Evolutionary conservation across 2,329 filamentous ascomycete genomes (phyloP).

Genomic region (Aspergillus sergii): DNA sequence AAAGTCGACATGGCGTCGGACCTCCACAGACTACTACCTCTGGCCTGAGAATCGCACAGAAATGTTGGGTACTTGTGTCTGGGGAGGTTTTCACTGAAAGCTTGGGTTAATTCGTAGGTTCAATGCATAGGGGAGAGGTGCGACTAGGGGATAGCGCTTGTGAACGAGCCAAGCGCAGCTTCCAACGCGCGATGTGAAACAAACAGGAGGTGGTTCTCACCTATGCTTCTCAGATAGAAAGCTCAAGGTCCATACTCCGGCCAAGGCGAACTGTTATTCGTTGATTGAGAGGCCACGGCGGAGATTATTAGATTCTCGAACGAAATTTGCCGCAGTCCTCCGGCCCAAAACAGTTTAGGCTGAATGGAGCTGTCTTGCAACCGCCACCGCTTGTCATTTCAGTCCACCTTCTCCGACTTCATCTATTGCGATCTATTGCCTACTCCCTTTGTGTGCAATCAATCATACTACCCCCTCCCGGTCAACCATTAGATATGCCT

Average conservation of each 20-base stretch:
- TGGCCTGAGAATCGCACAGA: slow-evolving; percentile 11
- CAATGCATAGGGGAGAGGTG: background rate
- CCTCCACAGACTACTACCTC: background rate
- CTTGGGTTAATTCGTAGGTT: background rate
- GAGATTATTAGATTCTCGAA: background rate
- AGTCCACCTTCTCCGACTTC: background rate
- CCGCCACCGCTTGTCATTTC: slow-evolving; percentile 1
- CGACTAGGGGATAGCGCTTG: background rate
- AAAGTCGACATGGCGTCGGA: slow-evolving; percentile 29
- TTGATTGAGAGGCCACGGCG: background rate
- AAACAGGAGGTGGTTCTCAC: slow-evolving; percentile 18
- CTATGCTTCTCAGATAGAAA: slow-evolving; percentile 19
- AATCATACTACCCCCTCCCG: background rate
- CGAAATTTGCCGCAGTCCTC: slow-evolving; percentile 32
- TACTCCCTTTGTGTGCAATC: background rate
- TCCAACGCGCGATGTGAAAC: slow-evolving; percentile 12
- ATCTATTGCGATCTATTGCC: no score
- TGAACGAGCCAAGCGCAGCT: background rate
- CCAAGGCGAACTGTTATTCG: slow-evolving; percentile 6
- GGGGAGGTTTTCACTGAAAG: slow-evolving; percentile 5
- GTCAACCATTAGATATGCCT: slow-evolving; percentile 31
- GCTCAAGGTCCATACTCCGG: slow-evolving; percentile 17
- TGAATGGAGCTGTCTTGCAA: background rate
- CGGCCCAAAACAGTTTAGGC: slow-evolving; percentile 17
- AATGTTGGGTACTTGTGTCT: slow-evolving; percentile 9